phyloP scores from a whole-genome alignment of 83 land plant genomes.

The Picea abies region DNA sequence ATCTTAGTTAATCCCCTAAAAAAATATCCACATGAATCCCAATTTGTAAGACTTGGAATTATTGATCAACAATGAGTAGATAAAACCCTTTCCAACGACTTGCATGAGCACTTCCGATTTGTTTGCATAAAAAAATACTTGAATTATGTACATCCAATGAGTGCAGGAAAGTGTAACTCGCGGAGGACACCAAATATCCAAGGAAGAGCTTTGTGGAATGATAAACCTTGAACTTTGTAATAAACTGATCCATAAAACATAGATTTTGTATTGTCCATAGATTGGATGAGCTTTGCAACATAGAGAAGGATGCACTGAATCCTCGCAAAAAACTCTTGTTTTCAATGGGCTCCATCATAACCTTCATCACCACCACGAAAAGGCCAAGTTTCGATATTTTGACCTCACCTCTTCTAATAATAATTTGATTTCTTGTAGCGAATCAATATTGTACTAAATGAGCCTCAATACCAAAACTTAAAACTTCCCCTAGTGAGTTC shows the following conservation, averaged over 20 bases:
- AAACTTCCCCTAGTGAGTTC: too few relatives aligned
- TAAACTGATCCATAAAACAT: background rate
- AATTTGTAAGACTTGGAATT: background rate
- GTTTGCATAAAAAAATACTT: background rate
- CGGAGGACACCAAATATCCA: slow-evolving; percentile 3
- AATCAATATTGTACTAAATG: too few relatives aligned
- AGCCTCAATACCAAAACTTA: too few relatives aligned
- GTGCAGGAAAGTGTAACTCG: background rate
- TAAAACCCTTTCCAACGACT: background rate
- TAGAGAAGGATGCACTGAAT: too few relatives aligned
- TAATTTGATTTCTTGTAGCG: too few relatives aligned
- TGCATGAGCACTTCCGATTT: background rate
- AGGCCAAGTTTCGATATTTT: too few relatives aligned
- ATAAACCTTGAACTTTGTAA: background rate
- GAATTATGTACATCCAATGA: slow-evolving; percentile 8
- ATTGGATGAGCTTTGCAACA: background rate
- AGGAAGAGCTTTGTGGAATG: background rate
- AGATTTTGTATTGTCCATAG: background rate
- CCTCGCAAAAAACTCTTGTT: too few relatives aligned
- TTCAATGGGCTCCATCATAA: too few relatives aligned
- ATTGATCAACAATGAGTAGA: background rate
- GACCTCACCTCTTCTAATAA: too few relatives aligned
- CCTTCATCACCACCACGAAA: too few relatives aligned
- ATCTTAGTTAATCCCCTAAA: background rate
- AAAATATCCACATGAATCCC: background rate